A percentile compares a stretch with the other conserved stretches of the same genome.
Conservation (phyloP, 352 stramenopile species). For the Peronospora destructor region DNA sequence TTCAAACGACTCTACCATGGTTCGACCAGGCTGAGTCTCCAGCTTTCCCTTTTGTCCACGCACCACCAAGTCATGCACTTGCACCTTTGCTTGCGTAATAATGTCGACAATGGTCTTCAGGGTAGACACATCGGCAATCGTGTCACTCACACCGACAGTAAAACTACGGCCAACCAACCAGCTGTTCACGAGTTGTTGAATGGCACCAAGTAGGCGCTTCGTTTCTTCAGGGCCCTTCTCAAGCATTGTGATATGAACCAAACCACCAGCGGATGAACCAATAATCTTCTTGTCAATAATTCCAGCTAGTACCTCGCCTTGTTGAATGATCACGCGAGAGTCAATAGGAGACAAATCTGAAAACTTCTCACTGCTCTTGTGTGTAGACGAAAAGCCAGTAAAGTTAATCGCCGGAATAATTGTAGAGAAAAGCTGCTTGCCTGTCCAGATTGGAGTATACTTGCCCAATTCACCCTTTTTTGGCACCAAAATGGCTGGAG, state of each 20-base stretch:
- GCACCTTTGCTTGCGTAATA: conserved; percentile 97
- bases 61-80: conserved; percentile 91
- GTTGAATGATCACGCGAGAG: conserved; percentile 95
- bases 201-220: conserved; percentile 81
- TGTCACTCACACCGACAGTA: conserved; percentile 97
- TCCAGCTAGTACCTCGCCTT: conserved; percentile 94
- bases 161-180: conserved; percentile 98
- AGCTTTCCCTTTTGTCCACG: conserved; percentile 96
- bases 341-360: conserved; percentile 91
- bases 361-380: conserved; percentile 89
- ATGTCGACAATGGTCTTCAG: conserved; percentile 98
- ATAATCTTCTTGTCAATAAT: conserved; percentile 99
- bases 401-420: conserved; percentile 98
- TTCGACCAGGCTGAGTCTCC: conserved; percentile 96
- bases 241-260: conserved; percentile 97
- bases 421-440: conserved; percentile 97
- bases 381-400: conserved; percentile 89
- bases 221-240: conserved; percentile 88
- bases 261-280: conserved; percentile 91
- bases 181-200: conserved; percentile 98
- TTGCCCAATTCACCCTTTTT: conserved; percentile 82
- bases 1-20: conserved; percentile 99
- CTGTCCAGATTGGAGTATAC: conserved; percentile 92
- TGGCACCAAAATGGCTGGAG: conserved; percentile 95
- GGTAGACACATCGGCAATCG: conserved; percentile 96